phyloP scores from a whole-genome alignment of 1,284 basidiomycete genomes.

The Moniliella sp. region DNA sequence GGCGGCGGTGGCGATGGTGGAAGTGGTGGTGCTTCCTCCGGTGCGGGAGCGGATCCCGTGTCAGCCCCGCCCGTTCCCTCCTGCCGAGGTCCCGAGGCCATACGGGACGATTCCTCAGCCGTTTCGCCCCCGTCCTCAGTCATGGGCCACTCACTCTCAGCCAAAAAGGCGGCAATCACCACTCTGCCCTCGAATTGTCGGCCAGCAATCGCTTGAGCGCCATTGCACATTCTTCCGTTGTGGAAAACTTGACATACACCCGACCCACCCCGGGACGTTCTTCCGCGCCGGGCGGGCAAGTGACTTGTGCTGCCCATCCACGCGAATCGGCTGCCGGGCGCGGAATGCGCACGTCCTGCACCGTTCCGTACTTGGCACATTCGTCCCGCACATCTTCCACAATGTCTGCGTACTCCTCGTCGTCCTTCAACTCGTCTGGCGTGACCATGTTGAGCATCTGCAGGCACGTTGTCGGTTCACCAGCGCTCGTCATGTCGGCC shows the following conservation, averaged over 20 bases:
- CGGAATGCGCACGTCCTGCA: conserved; percentile 26
- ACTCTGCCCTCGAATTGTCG: conserved; percentile 74
- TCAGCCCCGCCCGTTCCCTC: no score
- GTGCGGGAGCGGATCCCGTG: no score
- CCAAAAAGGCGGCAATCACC: conserved; percentile 41
- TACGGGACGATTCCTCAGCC: conserved; percentile 9
- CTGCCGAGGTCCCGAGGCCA: background rate
- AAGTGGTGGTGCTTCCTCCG: no score
- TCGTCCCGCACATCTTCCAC: conserved; percentile 87
- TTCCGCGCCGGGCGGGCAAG: background rate
- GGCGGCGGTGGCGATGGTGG: no score
- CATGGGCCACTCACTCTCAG: conserved; percentile 23
- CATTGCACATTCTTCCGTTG: conserved; percentile 44
- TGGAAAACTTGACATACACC: conserved; percentile 66
- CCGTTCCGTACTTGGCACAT: conserved; percentile 27
- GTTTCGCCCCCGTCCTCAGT: conserved; percentile 21
- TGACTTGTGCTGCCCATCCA: conserved; percentile 16
- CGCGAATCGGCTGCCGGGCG: conserved; percentile 17
- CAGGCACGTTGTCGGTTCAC: conserved; percentile 48
- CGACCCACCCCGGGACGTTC: conserved; percentile 76
- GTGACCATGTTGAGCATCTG: conserved; percentile 98
- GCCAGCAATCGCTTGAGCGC: conserved; percentile 69
- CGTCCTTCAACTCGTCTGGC: conserved; percentile 68
- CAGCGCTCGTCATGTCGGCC: conserved; percentile 41
- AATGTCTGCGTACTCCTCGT: conserved; percentile 78